phyloP scores from a whole-genome alignment of 257 asterid species.

The Apocynum venetum region DNA sequence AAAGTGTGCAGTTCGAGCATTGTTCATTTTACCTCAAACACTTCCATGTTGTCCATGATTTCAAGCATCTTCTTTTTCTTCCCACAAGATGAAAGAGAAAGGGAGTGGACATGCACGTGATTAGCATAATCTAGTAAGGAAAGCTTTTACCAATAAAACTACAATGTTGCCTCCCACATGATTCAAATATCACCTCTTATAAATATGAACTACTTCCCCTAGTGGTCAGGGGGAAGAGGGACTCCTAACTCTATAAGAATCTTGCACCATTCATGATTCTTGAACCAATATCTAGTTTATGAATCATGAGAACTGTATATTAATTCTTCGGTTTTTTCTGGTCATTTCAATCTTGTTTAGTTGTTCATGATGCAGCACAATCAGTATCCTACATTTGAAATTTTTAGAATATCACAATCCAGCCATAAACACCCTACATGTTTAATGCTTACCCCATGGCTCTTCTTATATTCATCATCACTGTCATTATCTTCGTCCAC shows the following conservation, averaged over 20 bases:
- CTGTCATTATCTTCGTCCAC: constrained; percentile 12
- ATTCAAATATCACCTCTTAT: not conserved
- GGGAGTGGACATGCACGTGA: not conserved
- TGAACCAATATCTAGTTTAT: not conserved
- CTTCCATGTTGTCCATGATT: not conserved
- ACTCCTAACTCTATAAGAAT: not conserved
- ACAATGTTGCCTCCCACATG: not conserved
- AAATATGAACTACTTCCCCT: not conserved
- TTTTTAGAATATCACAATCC: not conserved
- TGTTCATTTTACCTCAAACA: not conserved
- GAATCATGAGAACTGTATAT: not conserved
- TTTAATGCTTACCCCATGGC: constrained; percentile 4
- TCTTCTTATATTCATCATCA: constrained; percentile 12
- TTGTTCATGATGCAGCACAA: not conserved
- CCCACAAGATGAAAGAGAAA: too few species aligned
- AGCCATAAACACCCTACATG: not conserved
- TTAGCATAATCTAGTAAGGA: not conserved
- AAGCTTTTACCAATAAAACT: not conserved
- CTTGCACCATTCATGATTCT: not conserved
- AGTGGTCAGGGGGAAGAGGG: not conserved
- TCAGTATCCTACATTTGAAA: not conserved
- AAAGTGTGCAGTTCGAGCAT: not conserved
- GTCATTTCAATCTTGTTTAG: not conserved
- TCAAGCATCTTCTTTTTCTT: not conserved
- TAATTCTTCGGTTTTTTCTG: not conserved